Percentiles rank a stretch among this genome's conserved stretches.
Conservation (phyloP, 176 grass and related monocot species). For the Dactylis glomerata region DNA sequence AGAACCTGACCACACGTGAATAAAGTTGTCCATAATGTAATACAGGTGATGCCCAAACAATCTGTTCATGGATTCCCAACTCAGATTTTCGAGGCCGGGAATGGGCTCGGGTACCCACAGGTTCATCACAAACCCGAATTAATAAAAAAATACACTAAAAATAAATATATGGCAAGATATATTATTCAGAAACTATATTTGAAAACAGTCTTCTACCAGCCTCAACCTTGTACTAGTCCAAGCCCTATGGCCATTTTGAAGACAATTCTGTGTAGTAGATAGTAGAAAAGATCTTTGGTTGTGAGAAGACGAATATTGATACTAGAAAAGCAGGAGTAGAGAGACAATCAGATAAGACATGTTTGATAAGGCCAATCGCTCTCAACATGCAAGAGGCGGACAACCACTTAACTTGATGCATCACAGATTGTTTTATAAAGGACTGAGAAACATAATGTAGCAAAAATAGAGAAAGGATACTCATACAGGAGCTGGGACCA, state of each 20-base stretch:
- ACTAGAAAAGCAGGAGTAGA: not conserved
- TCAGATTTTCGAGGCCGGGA: not conserved
- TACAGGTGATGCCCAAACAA: not conserved
- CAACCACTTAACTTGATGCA: conserved; percentile 33
- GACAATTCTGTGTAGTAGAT: not conserved
- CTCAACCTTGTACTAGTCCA: not conserved
- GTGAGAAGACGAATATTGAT: not conserved
- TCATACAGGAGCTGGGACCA: conserved; percentile 1
- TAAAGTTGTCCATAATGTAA: conserved; percentile 12
- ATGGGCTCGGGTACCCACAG: not conserved
- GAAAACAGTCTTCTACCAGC: not conserved
- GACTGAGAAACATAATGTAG: conserved; percentile 18
- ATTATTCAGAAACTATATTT: no score
- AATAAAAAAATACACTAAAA: not conserved
- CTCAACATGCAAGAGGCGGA: conserved; percentile 11
- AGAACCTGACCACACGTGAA: not conserved
- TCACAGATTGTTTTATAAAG: conserved; percentile 5
- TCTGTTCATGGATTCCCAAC: not conserved
- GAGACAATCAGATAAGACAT: conserved; percentile 13
- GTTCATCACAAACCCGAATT: not conserved
- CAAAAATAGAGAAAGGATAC: conserved; percentile 13
- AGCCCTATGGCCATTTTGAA: not conserved
- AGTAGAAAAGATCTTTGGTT: not conserved
- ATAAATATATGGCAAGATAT: not conserved
- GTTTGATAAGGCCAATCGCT: conserved; percentile 23